Evolutionary conservation across 73 alveolate genomes (phyloP).

Genomic region (Tetrahymena elliotti): DNA sequence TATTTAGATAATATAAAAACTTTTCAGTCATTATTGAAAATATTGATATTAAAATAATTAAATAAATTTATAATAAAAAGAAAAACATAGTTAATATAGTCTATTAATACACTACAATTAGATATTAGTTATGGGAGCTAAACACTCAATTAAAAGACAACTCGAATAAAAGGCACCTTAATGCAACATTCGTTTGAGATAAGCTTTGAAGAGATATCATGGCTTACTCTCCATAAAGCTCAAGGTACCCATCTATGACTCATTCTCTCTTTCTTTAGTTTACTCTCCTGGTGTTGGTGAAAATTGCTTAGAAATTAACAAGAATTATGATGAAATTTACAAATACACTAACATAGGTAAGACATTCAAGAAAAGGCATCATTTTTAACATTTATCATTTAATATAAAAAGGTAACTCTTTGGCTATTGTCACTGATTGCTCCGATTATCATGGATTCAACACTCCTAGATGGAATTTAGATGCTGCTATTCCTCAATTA

Average conservation of each 20-base stretch:
- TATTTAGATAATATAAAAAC: not conserved
- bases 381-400: not conserved
- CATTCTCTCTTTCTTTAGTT: constrained; percentile 47
- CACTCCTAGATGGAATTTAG: constrained; percentile 20
- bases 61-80: not conserved
- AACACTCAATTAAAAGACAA: not conserved
- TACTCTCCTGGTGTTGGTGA: constrained; percentile 91
- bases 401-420: constrained; percentile 27
- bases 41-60: not conserved
- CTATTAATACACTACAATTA: not conserved
- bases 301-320: constrained; percentile 64
- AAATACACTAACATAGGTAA: constrained; percentile 62
- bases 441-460: constrained; percentile 8
- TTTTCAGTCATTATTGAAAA: not conserved
- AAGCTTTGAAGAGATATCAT: not conserved
- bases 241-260: not conserved
- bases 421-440: constrained; percentile 49
- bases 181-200: not conserved
- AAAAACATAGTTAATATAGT: not conserved
- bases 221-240: not conserved
- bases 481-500: constrained; percentile 50
- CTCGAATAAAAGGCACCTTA: not conserved
- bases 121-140: not conserved
- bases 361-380: not conserved
- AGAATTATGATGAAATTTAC: constrained; percentile 57